Evolutionary conservation across 495 filamentous ascomycete genomes (phyloP), one percentile per base, ranked within the genome.

Genomic region (Pseudevernia furfuracea): DNA sequence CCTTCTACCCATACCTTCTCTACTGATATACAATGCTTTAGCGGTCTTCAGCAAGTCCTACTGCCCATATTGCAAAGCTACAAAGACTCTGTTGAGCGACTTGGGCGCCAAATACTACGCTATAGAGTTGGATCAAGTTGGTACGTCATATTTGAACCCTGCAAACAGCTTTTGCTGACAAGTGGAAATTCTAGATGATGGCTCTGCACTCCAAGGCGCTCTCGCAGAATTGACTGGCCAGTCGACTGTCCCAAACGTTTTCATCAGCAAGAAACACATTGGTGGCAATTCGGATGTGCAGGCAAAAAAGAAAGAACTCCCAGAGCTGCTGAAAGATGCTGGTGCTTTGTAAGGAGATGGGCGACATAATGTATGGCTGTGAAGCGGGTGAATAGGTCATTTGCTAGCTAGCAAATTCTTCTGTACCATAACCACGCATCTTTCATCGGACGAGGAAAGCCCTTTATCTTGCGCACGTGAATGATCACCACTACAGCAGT

Each of bases 261-360:
- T 87, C 81, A 97, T 99, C 78, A 75, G 76, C 68, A 74, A 92
- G 80, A 75, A 91, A 75, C 94, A 97, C 77, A 94, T 99, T 73
- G 93, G 94, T 46, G 94, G 94, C 58, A 97, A 97, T 84, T 96
- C 91, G 9, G 95, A 97, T 71, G 76, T 98, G 63, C 90, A 97
- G 78, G 81, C 74, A 3, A 81, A 74, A 74, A 86, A 84, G 77
- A 49, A 32, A 0, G 70, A 89, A 61, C 69, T 93, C 44, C 77
- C 79, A 2, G 57, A 63, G 12, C 70, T 92, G 72, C 74, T 93
- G 73, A 82, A 83, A 77, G 79, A 77, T 37, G 89, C 87, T 70
- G 84, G 84, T 67, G 89, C 89, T 67, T 39, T 68, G 53, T 68
- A 58, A 62, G 25, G 61, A 53, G 19, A n/a, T 25, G 36, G 7